Evolutionary conservation across 495 filamentous ascomycete species (phyloP), one percentile per base, ranked within the genome.

Genomic region (Aspergillus cristatus): DNA sequence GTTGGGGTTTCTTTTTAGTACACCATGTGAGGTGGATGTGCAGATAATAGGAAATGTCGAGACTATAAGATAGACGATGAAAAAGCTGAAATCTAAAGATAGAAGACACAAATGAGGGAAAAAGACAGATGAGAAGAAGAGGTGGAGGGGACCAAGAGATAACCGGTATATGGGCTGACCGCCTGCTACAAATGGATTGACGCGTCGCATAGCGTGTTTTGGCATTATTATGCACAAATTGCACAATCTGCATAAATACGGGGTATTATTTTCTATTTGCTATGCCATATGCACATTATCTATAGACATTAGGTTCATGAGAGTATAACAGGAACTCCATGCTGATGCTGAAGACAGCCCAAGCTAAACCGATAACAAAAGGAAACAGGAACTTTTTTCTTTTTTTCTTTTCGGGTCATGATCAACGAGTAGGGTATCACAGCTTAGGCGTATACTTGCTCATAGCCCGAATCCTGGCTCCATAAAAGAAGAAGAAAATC

Each of bases 401-500:
- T n/a, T n/a, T n/a, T n/a, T n/a, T n/a, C n/a, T n/a, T n/a, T n/a
- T n/a, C n/a, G n/a, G n/a, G n/a, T n/a, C n/a, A n/a, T n/a, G n/a
- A n/a, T n/a, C n/a, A n/a, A 11, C 28, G 22, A 20, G 22, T 18
- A 41, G 12, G 22, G 4, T 3, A 12, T 47, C 47, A 65, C n/a
- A 66, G 57, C 53, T 67, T 62, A 7, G 67, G 67, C 11, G 53
- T 56, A 41, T 66, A 70, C 34, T 57, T 65, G 45, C 68, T 74
- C 63, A 65, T 58, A 25, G 51, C 55, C 30, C 81, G 60, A 29
- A 88, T 78, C 57, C 62, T 70, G 50, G 67, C 70, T 3, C 82
- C 83, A 45, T 74, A 86, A n/a, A 74, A 55, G 46, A 67, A 86
- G 55, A 89, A 87, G 18, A 82, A 46, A 35, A 82, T 63, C 4